Evolutionary conservation across 768 basidiomycete species (phyloP).

Genomic region (Boletus eberwhitei): DNA sequence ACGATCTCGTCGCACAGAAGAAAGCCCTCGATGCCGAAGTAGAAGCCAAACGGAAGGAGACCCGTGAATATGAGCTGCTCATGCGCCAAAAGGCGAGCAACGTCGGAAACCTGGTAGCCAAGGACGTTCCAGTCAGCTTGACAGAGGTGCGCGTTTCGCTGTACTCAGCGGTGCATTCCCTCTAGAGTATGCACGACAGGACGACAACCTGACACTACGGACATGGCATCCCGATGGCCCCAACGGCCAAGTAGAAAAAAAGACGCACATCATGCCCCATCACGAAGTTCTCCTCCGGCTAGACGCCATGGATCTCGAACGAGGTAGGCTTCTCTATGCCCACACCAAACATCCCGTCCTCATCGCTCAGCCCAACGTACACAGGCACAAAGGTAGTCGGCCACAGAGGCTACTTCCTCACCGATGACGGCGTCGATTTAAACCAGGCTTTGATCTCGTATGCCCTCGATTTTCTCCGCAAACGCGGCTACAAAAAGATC

Average conservation of each 20-base stretch:
- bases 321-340: slow-evolving; percentile 49
- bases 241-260: slow-evolving; percentile 65
- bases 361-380: slow-evolving; percentile 6
- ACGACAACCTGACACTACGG: slow-evolving; percentile 80
- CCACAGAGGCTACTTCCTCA: slow-evolving; percentile 96
- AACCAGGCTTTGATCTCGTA: slow-evolving; percentile 96
- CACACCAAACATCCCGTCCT: background rate
- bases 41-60: slow-evolving; percentile 69
- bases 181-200: slow-evolving; percentile 43
- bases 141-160: slow-evolving; percentile 62
- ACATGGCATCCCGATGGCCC: slow-evolving; percentile 87
- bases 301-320: slow-evolving; percentile 95
- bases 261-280: slow-evolving; percentile 85
- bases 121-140: slow-evolving; percentile 76
- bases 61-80: slow-evolving; percentile 68
- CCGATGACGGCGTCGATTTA: slow-evolving; percentile 92
- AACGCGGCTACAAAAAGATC: slow-evolving; percentile 84
- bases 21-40: slow-evolving; percentile 81
- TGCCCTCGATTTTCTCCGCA: slow-evolving; percentile 88
- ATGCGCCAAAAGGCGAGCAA: slow-evolving; percentile 80
- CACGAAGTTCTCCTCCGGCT: slow-evolving; percentile 93
- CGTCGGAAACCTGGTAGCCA: slow-evolving; percentile 92
- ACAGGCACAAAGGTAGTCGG: slow-evolving; percentile 91
- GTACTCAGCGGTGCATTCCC: background rate
- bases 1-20: slow-evolving; percentile 83